Percentiles rank a stretch among this genome's conserved stretches.
phyloP scores from a whole-genome alignment of 345 rosid species.

The Camelina laxa region DNA sequence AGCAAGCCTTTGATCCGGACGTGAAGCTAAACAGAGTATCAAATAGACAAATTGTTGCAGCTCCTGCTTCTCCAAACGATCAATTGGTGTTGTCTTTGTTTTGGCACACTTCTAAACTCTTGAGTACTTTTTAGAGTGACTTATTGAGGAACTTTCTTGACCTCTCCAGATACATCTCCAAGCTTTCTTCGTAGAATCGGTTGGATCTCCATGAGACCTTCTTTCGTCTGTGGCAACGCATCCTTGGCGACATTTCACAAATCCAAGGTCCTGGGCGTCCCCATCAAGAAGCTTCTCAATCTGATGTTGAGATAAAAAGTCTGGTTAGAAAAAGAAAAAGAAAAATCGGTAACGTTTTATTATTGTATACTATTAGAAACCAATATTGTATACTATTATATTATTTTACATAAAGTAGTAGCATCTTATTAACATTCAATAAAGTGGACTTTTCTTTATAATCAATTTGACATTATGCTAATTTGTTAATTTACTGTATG shows the following conservation, averaged over 20 bases:
- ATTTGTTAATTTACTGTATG: too few species aligned
- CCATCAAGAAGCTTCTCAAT: slow-evolving; percentile 47
- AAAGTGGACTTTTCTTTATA: too few species aligned
- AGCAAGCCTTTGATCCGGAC: slow-evolving; percentile 40
- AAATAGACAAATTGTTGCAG: slow-evolving; percentile 31
- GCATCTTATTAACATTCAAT: too few species aligned
- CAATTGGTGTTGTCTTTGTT: slow-evolving; percentile 29
- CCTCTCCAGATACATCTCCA: slow-evolving; percentile 33
- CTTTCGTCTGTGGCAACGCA: slow-evolving; percentile 38
- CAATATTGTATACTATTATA: too few species aligned
- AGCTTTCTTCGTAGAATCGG: slow-evolving; percentile 44
- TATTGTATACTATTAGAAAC: too few species aligned
- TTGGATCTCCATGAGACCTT: slow-evolving; percentile 42
- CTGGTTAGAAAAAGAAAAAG: too few species aligned
- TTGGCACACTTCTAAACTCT: slow-evolving; percentile 30
- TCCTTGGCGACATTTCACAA: slow-evolving; percentile 48
- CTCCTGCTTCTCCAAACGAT: slow-evolving; percentile 45
- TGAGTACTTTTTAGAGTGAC: slow-evolving; percentile 34
- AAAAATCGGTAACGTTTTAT: too few species aligned
- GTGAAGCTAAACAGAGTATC: slow-evolving; percentile 50
- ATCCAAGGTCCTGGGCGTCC: slow-evolving; percentile 44
- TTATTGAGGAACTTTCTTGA: slow-evolving; percentile 44
- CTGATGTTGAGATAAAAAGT: slow-evolving; percentile 49
- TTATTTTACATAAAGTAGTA: too few species aligned
- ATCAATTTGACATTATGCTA: too few species aligned